Evolutionary conservation across 129 eudicot species (phyloP).

Genomic region (Escallonia rubra): DNA sequence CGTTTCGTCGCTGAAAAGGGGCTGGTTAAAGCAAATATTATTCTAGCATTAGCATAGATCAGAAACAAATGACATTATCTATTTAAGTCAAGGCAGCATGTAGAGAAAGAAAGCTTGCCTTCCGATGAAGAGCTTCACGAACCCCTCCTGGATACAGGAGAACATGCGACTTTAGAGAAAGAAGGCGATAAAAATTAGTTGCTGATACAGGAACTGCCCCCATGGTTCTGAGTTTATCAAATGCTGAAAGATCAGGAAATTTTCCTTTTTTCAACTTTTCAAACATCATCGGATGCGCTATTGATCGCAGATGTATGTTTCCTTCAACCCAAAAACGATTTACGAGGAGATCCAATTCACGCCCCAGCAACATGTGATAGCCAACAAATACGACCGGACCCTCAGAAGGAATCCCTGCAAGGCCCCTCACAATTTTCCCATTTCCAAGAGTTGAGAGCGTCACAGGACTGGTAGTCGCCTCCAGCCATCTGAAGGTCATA

Average conservation of each 20-base stretch:
- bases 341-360: slow-evolving; percentile 62
- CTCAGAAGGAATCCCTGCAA: slow-evolving; percentile 74
- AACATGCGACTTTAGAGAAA: slow-evolving; percentile 59
- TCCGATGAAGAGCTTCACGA: slow-evolving; percentile 90
- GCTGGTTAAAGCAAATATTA: too few species aligned
- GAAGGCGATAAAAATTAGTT: slow-evolving; percentile 59
- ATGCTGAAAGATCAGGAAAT: slow-evolving; percentile 47
- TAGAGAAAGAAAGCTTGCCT: slow-evolving; percentile 33
- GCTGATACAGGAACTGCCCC: slow-evolving; percentile 97
- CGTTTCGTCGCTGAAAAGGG: too few species aligned
- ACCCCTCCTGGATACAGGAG: slow-evolving; percentile 87
- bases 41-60: too few species aligned
- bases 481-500: slow-evolving; percentile 43
- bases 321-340: slow-evolving; percentile 42
- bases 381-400: slow-evolving; percentile 88
- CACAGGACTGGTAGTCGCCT: slow-evolving; percentile 59
- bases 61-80: too few species aligned
- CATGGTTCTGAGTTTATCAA: slow-evolving; percentile 50
- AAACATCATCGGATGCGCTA: slow-evolving; percentile 83
- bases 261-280: slow-evolving; percentile 38
- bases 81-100: too few species aligned
- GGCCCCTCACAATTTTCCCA: slow-evolving; percentile 67
- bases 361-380: slow-evolving; percentile 81
- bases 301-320: slow-evolving; percentile 55
- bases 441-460: slow-evolving; percentile 67